These are phyloP conservation scores for Hypsizygus ulmarius DNA, from an alignment of 1,284 basidiomycete species.

Conservation along the genomic window DNA sequence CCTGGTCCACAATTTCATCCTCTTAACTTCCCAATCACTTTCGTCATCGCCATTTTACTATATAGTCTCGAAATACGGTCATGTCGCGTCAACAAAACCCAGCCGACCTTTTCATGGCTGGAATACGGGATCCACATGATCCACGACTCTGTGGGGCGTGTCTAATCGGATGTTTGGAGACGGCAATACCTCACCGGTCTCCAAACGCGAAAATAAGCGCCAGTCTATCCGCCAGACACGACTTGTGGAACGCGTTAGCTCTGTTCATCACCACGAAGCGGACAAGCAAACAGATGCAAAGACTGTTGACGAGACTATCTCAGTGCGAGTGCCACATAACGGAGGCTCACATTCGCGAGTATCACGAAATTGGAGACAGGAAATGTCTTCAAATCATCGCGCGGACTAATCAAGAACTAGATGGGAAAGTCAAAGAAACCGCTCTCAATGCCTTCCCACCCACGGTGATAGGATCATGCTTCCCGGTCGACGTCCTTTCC, in stretches of 20 bases:
- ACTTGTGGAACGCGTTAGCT: conserved; percentile 11
- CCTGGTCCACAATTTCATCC: too few species aligned
- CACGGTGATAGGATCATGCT: neutral
- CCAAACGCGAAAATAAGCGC: neutral
- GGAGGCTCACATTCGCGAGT: neutral
- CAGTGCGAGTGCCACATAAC: conserved; percentile 5
- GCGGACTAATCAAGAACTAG: neutral
- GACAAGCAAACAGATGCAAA: conserved; percentile 11
- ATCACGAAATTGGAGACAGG: neutral
- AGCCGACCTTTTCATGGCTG: conserved; percentile 6
- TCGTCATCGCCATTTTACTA: too few species aligned
- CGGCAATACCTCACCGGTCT: neutral
- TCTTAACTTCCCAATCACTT: too few species aligned
- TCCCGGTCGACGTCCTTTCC: conserved; percentile 1
- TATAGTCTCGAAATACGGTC: too few species aligned
- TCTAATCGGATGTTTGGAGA: conserved; percentile 6
- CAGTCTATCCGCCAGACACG: conserved; percentile 3
- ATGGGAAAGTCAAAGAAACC: neutral
- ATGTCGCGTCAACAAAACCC: neutral
- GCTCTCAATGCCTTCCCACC: too few species aligned
- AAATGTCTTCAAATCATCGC: neutral
- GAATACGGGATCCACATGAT: conserved; percentile 7
- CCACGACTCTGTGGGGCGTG: conserved; percentile 5
- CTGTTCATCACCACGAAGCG: conserved; percentile 11
- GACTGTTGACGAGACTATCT: conserved; percentile 7